Evolutionary conservation across 495 filamentous ascomycete species (phyloP).

Genomic region (Penicillium arizonense): DNA sequence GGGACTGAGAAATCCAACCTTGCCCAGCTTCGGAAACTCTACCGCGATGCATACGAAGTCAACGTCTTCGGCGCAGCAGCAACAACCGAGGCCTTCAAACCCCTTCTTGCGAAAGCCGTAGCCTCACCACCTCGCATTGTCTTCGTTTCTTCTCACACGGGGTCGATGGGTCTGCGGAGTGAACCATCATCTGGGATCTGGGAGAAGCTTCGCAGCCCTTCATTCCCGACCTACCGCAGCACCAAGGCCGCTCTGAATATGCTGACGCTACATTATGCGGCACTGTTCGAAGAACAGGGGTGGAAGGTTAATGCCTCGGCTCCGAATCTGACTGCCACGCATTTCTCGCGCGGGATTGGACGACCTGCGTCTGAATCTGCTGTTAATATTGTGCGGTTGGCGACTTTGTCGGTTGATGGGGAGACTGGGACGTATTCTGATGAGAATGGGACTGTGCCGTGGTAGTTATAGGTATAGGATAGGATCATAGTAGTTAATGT

Average conservation of each 20-base stretch:
- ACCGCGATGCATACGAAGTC: constrained; percentile 35
- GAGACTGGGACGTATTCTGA: constrained; percentile 22
- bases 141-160: constrained; percentile 36
- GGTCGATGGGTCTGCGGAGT: constrained; percentile 24
- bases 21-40: constrained; percentile 20
- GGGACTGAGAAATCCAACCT: constrained; percentile 8
- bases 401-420: constrained; percentile 20
- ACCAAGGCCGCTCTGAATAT: constrained; percentile 44
- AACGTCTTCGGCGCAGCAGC: constrained; percentile 39
- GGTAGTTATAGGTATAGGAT: constrained; percentile 6
- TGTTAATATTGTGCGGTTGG: constrained; percentile 26
- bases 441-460: constrained; percentile 21
- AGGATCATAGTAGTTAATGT: too few species aligned
- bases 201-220: constrained; percentile 9
- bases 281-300: constrained; percentile 18
- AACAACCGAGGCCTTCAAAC: constrained; percentile 43
- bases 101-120: constrained; percentile 39
- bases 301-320: constrained; percentile 29
- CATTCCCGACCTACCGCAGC: constrained; percentile 22
- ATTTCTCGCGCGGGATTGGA: constrained; percentile 15
- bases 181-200: constrained; percentile 8
- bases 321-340: constrained; percentile 24
- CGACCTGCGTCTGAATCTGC: constrained; percentile 21
- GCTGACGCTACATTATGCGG: constrained; percentile 28
- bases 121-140: constrained; percentile 35